Evolutionary conservation across 768 basidiomycete species (phyloP).

Genomic region (Mycena amicta): DNA sequence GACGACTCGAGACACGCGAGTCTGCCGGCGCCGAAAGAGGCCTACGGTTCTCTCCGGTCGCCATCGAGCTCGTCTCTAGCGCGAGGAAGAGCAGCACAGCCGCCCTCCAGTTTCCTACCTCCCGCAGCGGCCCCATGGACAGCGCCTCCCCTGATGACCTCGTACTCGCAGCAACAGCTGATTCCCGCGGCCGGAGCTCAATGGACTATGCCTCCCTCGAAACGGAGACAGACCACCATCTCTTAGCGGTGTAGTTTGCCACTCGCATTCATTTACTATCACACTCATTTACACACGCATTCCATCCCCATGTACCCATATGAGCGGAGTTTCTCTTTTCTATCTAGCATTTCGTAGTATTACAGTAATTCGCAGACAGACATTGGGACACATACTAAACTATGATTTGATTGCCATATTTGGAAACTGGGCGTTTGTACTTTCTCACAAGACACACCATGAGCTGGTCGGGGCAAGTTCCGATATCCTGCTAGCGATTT

Average conservation of each 20-base stretch:
- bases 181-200: not conserved
- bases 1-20: conserved; percentile 18
- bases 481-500: not conserved
- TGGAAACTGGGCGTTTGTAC: not conserved
- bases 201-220: conserved; percentile 1
- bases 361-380: not conserved
- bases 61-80: conserved; percentile 14
- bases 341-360: conserved; percentile 11
- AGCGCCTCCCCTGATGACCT: conserved; percentile 34
- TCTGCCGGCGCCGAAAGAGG: conserved; percentile 12
- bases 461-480: conserved; percentile 36
- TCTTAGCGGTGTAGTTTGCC: conserved; percentile 5
- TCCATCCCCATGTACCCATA: conserved; percentile 10
- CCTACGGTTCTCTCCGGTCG: conserved; percentile 14
- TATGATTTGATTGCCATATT: not conserved
- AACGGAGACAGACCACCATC: conserved; percentile 22
- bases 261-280: conserved; percentile 9
- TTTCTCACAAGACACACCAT: conserved; percentile 13
- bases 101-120: conserved; percentile 28
- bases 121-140: conserved; percentile 43
- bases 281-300: conserved; percentile 14
- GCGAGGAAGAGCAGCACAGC: conserved; percentile 31
- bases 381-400: not conserved
- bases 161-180: conserved; percentile 24
- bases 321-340: conserved; percentile 10